These are phyloP conservation scores for Pyrus communis DNA, from an alignment of 306 rosid species.

Conservation along the genomic window DNA sequence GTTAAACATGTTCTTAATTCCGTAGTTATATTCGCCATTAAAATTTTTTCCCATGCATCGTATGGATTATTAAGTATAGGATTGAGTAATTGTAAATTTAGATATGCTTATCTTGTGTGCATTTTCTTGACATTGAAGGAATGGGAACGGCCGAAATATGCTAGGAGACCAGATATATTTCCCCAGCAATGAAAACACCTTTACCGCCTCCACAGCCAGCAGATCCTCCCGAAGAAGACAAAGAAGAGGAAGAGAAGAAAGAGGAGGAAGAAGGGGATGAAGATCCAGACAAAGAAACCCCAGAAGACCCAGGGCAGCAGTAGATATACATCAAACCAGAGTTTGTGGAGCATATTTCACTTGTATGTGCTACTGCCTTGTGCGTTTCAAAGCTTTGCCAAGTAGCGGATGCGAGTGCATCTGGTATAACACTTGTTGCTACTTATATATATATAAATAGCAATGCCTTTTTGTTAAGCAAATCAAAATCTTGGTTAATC, in stretches of 20 bases:
- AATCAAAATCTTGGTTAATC: background rate
- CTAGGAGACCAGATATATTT: conserved; percentile 44
- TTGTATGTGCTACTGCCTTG: background rate
- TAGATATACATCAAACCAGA: background rate
- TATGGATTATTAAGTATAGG: too few relatives aligned
- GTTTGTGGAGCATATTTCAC: background rate
- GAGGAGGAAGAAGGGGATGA: conserved; percentile 28
- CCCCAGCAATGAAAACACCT: conserved; percentile 47
- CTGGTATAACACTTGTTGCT: background rate
- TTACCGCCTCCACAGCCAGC: conserved; percentile 47
- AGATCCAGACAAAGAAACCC: conserved; percentile 32
- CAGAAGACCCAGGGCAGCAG: conserved; percentile 24
- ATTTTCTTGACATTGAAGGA: conserved; percentile 24
- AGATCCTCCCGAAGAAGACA: conserved; percentile 31
- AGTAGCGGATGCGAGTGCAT: background rate
- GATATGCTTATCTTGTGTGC: background rate
- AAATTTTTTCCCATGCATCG: too few relatives aligned
- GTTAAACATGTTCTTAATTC: too few relatives aligned
- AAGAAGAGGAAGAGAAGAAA: conserved; percentile 37
- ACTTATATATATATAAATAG: too few relatives aligned
- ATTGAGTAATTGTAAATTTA: too few relatives aligned
- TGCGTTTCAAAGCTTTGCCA: background rate
- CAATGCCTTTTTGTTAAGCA: background rate
- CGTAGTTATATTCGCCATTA: too few relatives aligned
- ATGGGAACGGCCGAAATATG: conserved; percentile 46